Conservation (phyloP, 495 filamentous ascomycete species). For the Penicillium canescens region DNA sequence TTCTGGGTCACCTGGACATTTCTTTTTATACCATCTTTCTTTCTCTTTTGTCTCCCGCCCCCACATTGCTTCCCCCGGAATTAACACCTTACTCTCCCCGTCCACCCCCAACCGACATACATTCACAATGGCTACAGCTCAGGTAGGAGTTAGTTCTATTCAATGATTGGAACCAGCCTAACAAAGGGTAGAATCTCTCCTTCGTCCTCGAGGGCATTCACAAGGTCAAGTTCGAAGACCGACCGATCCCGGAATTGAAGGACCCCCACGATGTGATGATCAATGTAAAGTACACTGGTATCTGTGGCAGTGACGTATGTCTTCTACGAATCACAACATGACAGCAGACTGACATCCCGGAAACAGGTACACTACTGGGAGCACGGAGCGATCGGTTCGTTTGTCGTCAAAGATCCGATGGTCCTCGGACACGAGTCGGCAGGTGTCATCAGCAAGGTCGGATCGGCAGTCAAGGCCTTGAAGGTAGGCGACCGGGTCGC, state of each 20-base stretch:
- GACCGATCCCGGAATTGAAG: constrained; percentile 67
- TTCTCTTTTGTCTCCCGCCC: neutral
- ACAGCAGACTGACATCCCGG: neutral
- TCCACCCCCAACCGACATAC: neutral
- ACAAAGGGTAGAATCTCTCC: constrained; percentile 70
- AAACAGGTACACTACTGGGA: constrained; percentile 80
- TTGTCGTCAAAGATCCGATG: constrained; percentile 82
- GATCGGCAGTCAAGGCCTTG: constrained; percentile 47
- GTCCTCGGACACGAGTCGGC: constrained; percentile 91
- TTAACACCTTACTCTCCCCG: neutral
- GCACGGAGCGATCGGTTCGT: constrained; percentile 79
- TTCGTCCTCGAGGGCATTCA: constrained; percentile 77
- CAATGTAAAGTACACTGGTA: constrained; percentile 82
- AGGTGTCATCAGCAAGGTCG: constrained; percentile 69
- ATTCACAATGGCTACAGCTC: constrained; percentile 17
- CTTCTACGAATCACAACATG: neutral
- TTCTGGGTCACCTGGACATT: neutral
- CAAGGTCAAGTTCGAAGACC: constrained; percentile 72
- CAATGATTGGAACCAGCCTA: constrained; percentile 1
- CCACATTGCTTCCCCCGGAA: constrained; percentile 1
- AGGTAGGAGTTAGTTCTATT: constrained; percentile 20
- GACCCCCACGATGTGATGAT: constrained; percentile 75
- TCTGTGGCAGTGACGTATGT: constrained; percentile 83
- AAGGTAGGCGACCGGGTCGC: constrained; percentile 52
- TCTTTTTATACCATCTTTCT: neutral